These are phyloP conservation scores for Arxiozyma heterogenica DNA, from an alignment of 1,139 yeast species.

Conservation along the genomic window DNA sequence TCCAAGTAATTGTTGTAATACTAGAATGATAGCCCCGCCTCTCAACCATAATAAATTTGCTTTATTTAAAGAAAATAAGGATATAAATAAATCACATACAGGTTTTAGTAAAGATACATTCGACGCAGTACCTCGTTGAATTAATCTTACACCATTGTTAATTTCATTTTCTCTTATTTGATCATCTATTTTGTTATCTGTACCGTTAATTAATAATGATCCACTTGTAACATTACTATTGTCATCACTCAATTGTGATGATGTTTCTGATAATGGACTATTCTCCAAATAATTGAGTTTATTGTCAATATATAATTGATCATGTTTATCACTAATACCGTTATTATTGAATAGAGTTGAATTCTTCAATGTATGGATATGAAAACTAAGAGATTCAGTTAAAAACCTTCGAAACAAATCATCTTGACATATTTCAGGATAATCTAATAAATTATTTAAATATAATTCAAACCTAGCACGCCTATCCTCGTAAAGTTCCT, in stretches of 20 bases:
- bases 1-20: slow-evolving; percentile 78
- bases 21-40: slow-evolving; percentile 73
- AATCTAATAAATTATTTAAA: slow-evolving; percentile 45
- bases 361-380: neutral
- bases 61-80: slow-evolving; percentile 58
- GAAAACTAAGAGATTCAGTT: slow-evolving; percentile 32
- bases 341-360: neutral
- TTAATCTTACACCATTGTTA: neutral
- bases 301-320: neutral
- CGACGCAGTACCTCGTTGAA: neutral
- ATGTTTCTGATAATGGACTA: neutral
- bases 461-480: slow-evolving; percentile 54
- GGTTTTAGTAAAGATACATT: slow-evolving; percentile 61
- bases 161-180: neutral
- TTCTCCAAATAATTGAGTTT: neutral
- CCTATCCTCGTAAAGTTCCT: slow-evolving; percentile 52
- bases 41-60: slow-evolving; percentile 63
- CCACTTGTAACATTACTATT: neutral
- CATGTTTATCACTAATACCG: neutral
- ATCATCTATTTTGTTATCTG: neutral
- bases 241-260: slow-evolving; percentile 1
- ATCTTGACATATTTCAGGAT: slow-evolving; percentile 67
- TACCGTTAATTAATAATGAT: neutral
- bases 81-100: slow-evolving; percentile 64
- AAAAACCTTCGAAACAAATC: slow-evolving; percentile 65